phyloP scores from a whole-genome alignment of 1,284 basidiomycete genomes.

The Naganishia albida region DNA sequence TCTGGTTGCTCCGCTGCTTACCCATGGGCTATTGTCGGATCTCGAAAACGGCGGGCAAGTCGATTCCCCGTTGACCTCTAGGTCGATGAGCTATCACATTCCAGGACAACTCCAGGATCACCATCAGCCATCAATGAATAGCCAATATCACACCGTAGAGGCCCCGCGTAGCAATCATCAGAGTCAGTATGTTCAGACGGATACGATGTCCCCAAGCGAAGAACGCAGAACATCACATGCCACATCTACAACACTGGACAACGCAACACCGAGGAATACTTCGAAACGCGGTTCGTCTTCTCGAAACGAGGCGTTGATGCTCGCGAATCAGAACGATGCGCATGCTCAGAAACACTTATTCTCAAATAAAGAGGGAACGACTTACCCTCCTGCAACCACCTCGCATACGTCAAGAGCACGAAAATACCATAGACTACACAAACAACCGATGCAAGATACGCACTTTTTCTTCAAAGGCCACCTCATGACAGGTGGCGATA shows the following conservation, averaged over 20 bases:
- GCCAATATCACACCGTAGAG: no score
- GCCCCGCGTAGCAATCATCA: no score
- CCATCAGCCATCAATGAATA: no score
- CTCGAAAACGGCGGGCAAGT: neutral
- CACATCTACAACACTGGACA: neutral
- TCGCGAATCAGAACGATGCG: neutral
- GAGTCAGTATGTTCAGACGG: no score
- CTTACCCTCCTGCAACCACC: neutral
- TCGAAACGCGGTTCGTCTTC: neutral
- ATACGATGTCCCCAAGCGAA: no score
- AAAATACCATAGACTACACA: slow-evolving; percentile 21
- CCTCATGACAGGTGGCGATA: slow-evolving; percentile 79
- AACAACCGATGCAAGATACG: slow-evolving; percentile 29
- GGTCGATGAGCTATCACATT: no score
- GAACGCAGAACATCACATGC: no score
- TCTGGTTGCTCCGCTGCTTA: neutral
- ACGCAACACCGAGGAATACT: neutral
- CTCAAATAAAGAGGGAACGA: neutral
- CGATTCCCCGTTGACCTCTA: no score
- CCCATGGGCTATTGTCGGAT: neutral
- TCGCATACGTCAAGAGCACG: neutral
- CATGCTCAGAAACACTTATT: no score
- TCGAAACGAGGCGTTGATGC: neutral
- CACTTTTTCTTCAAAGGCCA: slow-evolving; percentile 63
- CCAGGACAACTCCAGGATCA: no score